Evolutionary conservation across 192 early-diverging fungal genomes (phyloP), one percentile per base, ranked within the genome.

Genomic region (Endogone sp.): DNA sequence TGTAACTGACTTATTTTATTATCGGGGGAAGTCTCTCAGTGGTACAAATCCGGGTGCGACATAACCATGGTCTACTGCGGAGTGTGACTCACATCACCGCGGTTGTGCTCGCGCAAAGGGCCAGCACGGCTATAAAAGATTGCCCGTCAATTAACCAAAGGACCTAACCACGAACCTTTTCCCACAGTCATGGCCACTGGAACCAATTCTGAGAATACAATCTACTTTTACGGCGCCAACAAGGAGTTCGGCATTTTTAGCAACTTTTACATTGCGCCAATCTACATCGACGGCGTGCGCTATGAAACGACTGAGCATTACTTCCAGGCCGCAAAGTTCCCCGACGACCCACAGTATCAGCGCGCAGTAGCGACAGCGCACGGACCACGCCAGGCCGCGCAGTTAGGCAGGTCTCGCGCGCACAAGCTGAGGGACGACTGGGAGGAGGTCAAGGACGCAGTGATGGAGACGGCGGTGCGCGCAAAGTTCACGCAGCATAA

Each of bases 221-320:
- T 82, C 67, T 64, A 77, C 10, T 82, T 82, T 65, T 82, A 82
- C 28, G 72, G 76, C 21, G 71, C 72, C 44, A 65, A 64, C 8
- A 60, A 71, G 56, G 27, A 63, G 6, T 82, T 64, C 60, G 76
- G 76, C 49, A 70, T 76, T 44, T 79, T 82, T 56, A 79, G 74
- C 30, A 82, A 82, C 68, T 82, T 82, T 70, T 82, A 70, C 56
- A 30, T 56, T 56, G 54, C 75, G 1, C 66, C 67, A 8, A 70
- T 82, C 25, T 22, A 9, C 13, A 57, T 79, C 21, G 59, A 71
- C 20, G 65, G 66, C 2, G 28, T 29, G 22, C 24, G 37, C 30
- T 82, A 77, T 74, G 77, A 74, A 3, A 77, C 77, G 3, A 79
- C 80, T 2, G 80, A 82, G 37, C 77, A 82, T 56, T 82, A 82